Base-by-base conservation (phyloP, 768 basidiomycete genomes). In the Pleurotus ostreatus region DNA sequence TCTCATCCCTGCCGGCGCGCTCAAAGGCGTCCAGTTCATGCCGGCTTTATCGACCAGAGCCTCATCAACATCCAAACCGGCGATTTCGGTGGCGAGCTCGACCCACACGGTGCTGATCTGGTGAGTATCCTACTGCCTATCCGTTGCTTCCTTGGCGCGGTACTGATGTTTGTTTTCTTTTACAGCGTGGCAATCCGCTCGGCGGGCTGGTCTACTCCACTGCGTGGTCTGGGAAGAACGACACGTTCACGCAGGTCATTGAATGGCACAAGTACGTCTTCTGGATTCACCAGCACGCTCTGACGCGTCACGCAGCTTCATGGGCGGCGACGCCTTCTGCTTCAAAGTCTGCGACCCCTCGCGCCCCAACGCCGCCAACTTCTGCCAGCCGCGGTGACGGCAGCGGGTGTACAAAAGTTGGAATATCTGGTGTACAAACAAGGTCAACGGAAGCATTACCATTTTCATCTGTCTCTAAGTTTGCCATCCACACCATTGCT, bases 191-290 rank as follows among this genome's bases (percentile, higher is more conserved):
- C 57, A 79, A 86, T 37, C 60, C 60, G 2, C 54, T 88, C 30
- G 90, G 90, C 60, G 89, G 84, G 39, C 71, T 92, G 11, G 62
- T 90, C 34, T 92, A 83, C 68, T 84, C 87, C 1, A 85, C 80
- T 62, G 73, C 72, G 6, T 88, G 39, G 20, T 30, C 43, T 9
- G 49, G 34, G 46, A 13, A 52, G 26, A 55, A 58, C n/a, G 43
- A 48, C 39, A 30, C 48, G 2, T 55, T 49, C 37, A 57, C 66
- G 9, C 86, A 88, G 63, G 72, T 82, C 16, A 67, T 69, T 16
- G 77, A 85, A 53, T 87, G 86, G 85, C 77, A 75, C 64, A 74
- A 78, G 83, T 82, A 60, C 13, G 76, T 65, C 23, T 18, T 15
- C 65, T 20, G 3, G 48, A 58, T 30, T 59, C 4, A 13, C 22